Evolutionary conservation across 148 eudicot species (phyloP), one percentile per base, ranked within the genome.

Genomic region (Nyssa sinensis): DNA sequence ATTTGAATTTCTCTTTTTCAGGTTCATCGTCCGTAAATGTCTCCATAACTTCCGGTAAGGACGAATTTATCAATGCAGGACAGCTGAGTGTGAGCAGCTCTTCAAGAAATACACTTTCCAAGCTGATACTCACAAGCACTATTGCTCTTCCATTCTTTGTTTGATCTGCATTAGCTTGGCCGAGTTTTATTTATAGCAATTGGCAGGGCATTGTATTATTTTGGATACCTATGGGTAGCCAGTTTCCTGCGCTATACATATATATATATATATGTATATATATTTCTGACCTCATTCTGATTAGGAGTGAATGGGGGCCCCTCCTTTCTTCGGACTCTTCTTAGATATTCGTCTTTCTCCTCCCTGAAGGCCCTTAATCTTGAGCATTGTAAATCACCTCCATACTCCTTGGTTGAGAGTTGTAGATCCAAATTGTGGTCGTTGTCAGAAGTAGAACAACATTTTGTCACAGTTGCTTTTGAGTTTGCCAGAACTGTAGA

Each of bases 21-120:
- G 98, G 98, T 86, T 90, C 98, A 34, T 74, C 34, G 35, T 82
- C 91, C 3, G 98, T 93, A 16, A 93, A 90, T 64, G 98, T 93
- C 71, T 90, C 98, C 1, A 81, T 87, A 68, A 83, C 95, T 32
- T 83, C 81, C 24, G 86, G 92, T 44, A 87, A 84, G 66, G 92
- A 84, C 28, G 92, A 92, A 64, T 88, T 67, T 70, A 51, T 89
- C 64, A 85, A 88, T 59, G 88, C 92, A 1, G 92, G 89, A 33
- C 94, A 89, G 78, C 73, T 89, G 78, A 83, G 80, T 17, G 79
- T 72, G 77, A 88, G 85, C 83, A 86, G 80, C 78, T 80, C 93
- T 55, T 78, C 87, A 30, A 84, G 74, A 72, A 68, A 34, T 31
- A 37, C 62, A 4, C 53, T 63, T 8, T 77, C 77, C 44, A 64